Conservation (phyloP, 1,284 basidiomycete genomes). For the Cryptococcus jaspeensis region DNA sequence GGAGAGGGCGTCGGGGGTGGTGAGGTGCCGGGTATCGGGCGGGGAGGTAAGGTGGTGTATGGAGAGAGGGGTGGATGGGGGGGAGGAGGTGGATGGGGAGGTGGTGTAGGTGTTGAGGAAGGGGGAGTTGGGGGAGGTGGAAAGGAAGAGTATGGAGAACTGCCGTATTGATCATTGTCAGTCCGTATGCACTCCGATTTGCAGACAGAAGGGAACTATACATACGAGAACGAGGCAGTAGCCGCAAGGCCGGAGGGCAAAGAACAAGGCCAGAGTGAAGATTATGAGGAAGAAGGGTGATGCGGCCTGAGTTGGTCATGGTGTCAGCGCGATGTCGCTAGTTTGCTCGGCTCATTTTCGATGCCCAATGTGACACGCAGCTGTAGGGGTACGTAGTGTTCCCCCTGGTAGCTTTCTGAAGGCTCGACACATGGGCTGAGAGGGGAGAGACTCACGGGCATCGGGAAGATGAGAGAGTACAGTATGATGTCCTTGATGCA, state of each 20-base stretch:
- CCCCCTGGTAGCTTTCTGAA: too few relatives aligned
- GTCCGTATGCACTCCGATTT: too few relatives aligned
- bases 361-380: neutral
- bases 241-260: constrained; percentile 35
- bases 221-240: constrained; percentile 39
- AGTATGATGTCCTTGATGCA: constrained; percentile 67
- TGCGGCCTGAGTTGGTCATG: constrained; percentile 21
- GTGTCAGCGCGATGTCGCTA: neutral
- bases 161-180: constrained; percentile 7
- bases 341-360: neutral
- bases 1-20: constrained; percentile 4
- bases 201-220: neutral
- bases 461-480: constrained; percentile 60
- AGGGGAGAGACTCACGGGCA: constrained; percentile 25
- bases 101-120: constrained; percentile 22
- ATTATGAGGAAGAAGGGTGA: constrained; percentile 33
- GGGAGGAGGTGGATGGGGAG: neutral
- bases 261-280: constrained; percentile 26
- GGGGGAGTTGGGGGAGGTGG: constrained; percentile 41
- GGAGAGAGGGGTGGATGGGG: too few relatives aligned
- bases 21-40: neutral
- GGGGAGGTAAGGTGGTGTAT: neutral
- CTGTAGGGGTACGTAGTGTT: too few relatives aligned
- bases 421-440: neutral
- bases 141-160: constrained; percentile 39